Evolutionary conservation across 345 rosid species (phyloP).

Genomic region (Rhodomyrtus tomentosa): DNA sequence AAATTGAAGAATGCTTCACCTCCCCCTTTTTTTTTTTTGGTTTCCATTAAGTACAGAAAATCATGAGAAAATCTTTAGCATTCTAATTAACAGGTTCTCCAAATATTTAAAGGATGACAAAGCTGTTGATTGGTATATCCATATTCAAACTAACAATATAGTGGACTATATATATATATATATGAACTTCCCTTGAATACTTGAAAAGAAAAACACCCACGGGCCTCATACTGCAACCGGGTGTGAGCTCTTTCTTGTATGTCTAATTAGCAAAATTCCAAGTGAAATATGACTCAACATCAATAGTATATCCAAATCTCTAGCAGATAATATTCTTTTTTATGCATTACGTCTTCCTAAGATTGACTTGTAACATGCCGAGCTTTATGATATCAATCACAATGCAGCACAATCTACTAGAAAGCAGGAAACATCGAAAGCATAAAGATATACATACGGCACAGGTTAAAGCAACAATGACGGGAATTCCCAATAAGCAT

Average conservation of each 20-base stretch:
- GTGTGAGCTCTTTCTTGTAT: background rate
- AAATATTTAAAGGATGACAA: background rate
- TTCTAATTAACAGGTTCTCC: background rate
- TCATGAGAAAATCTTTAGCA: background rate
- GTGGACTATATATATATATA: background rate
- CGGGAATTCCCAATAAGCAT: background rate
- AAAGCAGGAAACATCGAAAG: background rate
- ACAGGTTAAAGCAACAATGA: background rate
- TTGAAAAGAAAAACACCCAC: background rate
- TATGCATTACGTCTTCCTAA: background rate
- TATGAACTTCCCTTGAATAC: background rate
- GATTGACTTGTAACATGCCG: background rate
- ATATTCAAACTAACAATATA: background rate
- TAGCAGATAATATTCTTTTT: background rate
- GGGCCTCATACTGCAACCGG: background rate
- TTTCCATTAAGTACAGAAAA: background rate
- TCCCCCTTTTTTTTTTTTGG: background rate
- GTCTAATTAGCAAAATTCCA: background rate
- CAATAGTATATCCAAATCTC: background rate
- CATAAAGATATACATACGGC: background rate
- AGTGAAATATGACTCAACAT: background rate
- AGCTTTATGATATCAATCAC: background rate
- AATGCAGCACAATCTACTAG: background rate
- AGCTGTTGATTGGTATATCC: background rate
- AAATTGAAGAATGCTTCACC: background rate